Evolutionary conservation across 2,329 filamentous ascomycete genomes (phyloP).

Genomic region (Cercospora canescens): DNA sequence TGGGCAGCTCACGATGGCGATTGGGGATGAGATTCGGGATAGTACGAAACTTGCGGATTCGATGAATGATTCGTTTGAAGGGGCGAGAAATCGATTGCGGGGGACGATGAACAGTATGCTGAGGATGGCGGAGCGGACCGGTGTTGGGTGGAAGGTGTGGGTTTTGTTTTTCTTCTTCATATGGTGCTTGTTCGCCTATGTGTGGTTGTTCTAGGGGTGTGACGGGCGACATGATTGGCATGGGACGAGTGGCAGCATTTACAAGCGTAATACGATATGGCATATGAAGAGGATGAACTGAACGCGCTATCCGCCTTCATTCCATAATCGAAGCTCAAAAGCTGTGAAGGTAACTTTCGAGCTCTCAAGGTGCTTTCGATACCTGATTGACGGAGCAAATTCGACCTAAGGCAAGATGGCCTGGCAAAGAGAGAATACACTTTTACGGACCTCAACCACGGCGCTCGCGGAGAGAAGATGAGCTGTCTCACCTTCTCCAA

Average conservation of each 20-base stretch:
- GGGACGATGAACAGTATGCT: slow-evolving; percentile 98
- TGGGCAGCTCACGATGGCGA: slow-evolving; percentile 75
- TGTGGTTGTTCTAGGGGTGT: slow-evolving; percentile 68
- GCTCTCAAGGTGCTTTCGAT: too few relatives aligned
- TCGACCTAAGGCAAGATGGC: too few relatives aligned
- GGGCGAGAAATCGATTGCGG: slow-evolving; percentile 73
- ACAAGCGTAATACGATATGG: neutral
- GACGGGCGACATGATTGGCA: neutral
- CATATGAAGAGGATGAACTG: neutral
- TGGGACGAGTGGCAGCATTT: neutral
- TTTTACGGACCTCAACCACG: too few relatives aligned
- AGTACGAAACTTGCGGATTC: slow-evolving; percentile 85
- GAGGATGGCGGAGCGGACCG: slow-evolving; percentile 88
- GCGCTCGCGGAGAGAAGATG: too few relatives aligned
- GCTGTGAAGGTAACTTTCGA: too few relatives aligned
- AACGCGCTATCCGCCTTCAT: neutral
- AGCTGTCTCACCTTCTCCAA: too few relatives aligned
- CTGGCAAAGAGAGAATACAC: too few relatives aligned
- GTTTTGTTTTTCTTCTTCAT: slow-evolving; percentile 83
- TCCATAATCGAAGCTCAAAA: neutral
- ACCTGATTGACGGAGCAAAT: too few relatives aligned
- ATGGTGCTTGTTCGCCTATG: slow-evolving; percentile 81
- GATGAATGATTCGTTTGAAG: slow-evolving; percentile 94
- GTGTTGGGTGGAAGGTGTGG: slow-evolving; percentile 97
- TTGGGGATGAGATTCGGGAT: slow-evolving; percentile 92